Percentiles rank a stretch among this genome's conserved stretches.
These are phyloP conservation scores for Yarrowia keelungensis DNA, from an alignment of 805 yeast species.

Conservation along the genomic window DNA sequence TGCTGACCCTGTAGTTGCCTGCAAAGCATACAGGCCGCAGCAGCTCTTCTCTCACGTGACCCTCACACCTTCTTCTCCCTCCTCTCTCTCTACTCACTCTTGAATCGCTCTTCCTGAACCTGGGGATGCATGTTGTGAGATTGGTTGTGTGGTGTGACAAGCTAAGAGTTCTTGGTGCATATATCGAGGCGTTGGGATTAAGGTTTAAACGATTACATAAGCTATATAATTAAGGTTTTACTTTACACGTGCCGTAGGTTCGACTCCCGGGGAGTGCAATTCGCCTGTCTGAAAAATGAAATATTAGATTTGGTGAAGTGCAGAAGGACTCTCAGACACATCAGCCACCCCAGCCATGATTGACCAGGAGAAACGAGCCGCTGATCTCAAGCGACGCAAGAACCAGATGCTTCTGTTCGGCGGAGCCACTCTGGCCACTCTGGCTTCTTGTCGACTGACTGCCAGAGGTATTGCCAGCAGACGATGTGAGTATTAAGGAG, in stretches of 20 bases:
- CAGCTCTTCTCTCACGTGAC: neutral
- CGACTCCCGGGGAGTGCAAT: neutral
- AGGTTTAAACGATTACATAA: neutral
- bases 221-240: neutral
- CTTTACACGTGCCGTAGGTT: neutral
- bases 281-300: neutral
- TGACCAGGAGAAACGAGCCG: constrained; percentile 32
- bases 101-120: constrained; percentile 56
- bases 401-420: constrained; percentile 75
- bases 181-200: constrained; percentile 11
- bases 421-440: constrained; percentile 73
- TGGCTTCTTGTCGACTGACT: constrained; percentile 75
- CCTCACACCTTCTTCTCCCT: no score
- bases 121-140: constrained; percentile 59
- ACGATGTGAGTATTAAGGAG: constrained; percentile 53
- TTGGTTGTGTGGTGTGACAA: constrained; percentile 31
- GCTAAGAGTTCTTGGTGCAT: constrained; percentile 23
- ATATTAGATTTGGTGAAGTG: constrained; percentile 10
- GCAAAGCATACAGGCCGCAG: no score
- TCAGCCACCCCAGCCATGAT: constrained; percentile 23
- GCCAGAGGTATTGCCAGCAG: constrained; percentile 75
- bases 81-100: constrained; percentile 24
- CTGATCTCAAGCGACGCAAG: constrained; percentile 51
- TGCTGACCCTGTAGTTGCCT: neutral
- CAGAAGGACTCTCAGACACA: neutral